Evolutionary conservation across 768 basidiomycete species (phyloP).

Genomic region (Cystobasidiopsis lactophilus): DNA sequence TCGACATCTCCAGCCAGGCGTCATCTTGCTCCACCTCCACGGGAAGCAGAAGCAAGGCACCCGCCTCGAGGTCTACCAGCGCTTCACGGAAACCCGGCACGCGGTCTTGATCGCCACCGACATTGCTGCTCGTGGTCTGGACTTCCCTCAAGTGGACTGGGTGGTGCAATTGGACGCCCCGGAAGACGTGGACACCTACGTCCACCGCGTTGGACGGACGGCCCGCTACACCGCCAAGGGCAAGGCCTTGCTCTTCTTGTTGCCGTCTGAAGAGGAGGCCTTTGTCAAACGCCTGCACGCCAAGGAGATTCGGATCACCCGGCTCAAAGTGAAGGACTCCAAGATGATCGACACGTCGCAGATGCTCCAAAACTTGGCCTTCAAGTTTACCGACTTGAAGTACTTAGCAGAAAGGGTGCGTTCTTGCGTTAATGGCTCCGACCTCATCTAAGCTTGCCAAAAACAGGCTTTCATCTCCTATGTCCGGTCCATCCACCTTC

Average conservation of each 20-base stretch:
- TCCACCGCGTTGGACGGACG: constrained; percentile 87
- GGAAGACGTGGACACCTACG: constrained; percentile 92
- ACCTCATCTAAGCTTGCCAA: background rate
- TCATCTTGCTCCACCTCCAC: constrained; percentile 77
- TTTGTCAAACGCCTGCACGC: constrained; percentile 49
- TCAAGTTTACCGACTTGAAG: constrained; percentile 90
- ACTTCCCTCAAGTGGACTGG: constrained; percentile 94
- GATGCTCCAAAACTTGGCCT: constrained; percentile 74
- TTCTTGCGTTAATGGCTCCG: constrained; percentile 7
- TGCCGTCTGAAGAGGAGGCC: constrained; percentile 82
- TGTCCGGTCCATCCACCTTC: constrained; percentile 70
- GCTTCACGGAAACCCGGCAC: constrained; percentile 58
- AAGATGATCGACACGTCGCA: constrained; percentile 57
- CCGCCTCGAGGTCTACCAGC: constrained; percentile 56
- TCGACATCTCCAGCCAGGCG: constrained; percentile 81
- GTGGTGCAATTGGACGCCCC: constrained; percentile 88
- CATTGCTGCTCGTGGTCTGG: constrained; percentile 81
- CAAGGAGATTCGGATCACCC: constrained; percentile 43
- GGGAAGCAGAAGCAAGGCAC: constrained; percentile 93
- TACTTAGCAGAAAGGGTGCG: constrained; percentile 78
- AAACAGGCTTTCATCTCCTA: constrained; percentile 96
- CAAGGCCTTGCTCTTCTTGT: constrained; percentile 54
- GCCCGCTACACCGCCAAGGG: constrained; percentile 82
- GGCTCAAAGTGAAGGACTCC: constrained; percentile 70
- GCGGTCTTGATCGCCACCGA: constrained; percentile 86